Evolutionary conservation across 352 stramenopile species (phyloP).

Genomic region (Globisporangium cystogenes): DNA sequence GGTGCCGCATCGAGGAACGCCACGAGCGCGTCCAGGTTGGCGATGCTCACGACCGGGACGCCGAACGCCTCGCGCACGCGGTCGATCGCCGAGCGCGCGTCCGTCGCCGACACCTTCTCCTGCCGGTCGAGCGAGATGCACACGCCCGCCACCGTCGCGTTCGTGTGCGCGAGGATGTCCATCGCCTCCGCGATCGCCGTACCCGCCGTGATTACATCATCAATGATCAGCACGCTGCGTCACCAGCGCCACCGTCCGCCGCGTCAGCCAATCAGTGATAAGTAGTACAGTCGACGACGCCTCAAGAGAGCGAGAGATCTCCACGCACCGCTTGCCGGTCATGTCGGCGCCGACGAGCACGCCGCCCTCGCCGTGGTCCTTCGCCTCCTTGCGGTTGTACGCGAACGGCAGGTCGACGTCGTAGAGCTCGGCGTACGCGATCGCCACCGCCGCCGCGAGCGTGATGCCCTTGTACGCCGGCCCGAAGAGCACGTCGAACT

Average conservation of each 20-base stretch:
- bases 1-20: conserved; percentile 67
- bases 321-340: conserved; percentile 86
- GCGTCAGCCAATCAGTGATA: neutral
- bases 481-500: conserved; percentile 99
- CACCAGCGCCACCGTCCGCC: too few species aligned
- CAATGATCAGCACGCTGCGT: conserved; percentile 94
- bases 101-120: conserved; percentile 93
- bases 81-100: conserved; percentile 93
- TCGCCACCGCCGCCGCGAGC: conserved; percentile 92
- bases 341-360: conserved; percentile 95
- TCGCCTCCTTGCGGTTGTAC: conserved; percentile 99
- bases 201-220: conserved; percentile 99
- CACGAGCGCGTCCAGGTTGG: conserved; percentile 91
- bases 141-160: conserved; percentile 93
- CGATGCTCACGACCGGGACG: conserved; percentile 94
- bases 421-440: conserved; percentile 90
- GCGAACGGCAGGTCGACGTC: conserved; percentile 93
- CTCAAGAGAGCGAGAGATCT: too few species aligned
- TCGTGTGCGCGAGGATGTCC: conserved; percentile 84
- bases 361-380: conserved; percentile 98
- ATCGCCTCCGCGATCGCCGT: conserved; percentile 97
- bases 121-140: conserved; percentile 98
- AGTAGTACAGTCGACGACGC: too few species aligned
- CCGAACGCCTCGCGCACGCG: conserved; percentile 86
- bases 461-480: conserved; percentile 99